Conservation (phyloP, 2,329 filamentous ascomycete genomes). For the Canariomyces notabilis region DNA sequence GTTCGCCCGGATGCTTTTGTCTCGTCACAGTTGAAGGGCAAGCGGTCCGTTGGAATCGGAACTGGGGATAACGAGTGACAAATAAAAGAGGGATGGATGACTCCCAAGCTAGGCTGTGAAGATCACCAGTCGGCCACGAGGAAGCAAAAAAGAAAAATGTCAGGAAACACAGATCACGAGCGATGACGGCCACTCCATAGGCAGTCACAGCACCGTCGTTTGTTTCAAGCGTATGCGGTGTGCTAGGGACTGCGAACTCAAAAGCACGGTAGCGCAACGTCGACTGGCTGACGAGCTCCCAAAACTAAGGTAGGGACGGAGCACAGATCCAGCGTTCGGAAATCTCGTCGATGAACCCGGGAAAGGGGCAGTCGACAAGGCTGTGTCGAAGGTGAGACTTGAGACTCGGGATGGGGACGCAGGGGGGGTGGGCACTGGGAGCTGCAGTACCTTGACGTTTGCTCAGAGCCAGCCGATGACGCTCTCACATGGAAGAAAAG, state of each 20-base stretch:
- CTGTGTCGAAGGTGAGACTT: slow-evolving; percentile 7
- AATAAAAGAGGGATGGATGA: slow-evolving; percentile 4
- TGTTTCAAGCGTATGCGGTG: slow-evolving; percentile 18
- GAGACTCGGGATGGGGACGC: slow-evolving; percentile 12
- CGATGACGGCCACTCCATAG: slow-evolving; percentile 2
- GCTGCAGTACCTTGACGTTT: background rate
- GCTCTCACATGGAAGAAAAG: background rate
- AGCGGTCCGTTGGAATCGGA: background rate
- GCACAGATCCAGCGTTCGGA: slow-evolving; percentile 7
- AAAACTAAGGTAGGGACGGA: background rate
- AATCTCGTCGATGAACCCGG: background rate
- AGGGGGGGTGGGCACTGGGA: slow-evolving; percentile 7
- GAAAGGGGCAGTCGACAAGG: slow-evolving; percentile 3
- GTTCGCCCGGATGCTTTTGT: background rate
- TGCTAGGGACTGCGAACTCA: background rate
- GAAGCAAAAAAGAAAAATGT: slow-evolving; percentile 5
- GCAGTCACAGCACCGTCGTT: slow-evolving; percentile 10
- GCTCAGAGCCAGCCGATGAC: background rate
- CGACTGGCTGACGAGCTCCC: slow-evolving; percentile 10
- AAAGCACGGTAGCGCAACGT: background rate
- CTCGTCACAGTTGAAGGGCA: background rate
- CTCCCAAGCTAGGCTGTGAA: background rate
- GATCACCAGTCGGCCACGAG: background rate
- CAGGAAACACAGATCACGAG: background rate
- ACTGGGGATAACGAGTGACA: no score